phyloP scores from a whole-genome alignment of 148 eudicot genomes.

The Diospyros kaki region DNA sequence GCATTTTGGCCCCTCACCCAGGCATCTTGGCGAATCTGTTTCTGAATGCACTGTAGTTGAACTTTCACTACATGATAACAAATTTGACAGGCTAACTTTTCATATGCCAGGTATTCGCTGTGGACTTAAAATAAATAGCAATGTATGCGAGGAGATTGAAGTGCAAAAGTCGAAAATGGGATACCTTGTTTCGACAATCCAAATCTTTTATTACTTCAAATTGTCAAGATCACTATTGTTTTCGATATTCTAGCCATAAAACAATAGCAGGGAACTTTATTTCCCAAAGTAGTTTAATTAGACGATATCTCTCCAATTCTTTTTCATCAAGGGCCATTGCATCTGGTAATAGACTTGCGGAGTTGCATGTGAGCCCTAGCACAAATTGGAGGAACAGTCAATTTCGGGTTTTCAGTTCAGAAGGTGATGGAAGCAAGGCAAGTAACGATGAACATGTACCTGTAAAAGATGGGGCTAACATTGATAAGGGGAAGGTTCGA shows the following conservation, averaged over 20 bases:
- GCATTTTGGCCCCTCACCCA: not conserved
- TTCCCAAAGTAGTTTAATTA: conserved; percentile 26
- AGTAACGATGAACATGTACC: conserved; percentile 60
- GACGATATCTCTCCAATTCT: conserved; percentile 33
- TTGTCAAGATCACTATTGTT: conserved; percentile 21
- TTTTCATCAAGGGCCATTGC: conserved; percentile 16
- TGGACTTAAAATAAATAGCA: conserved; percentile 30
- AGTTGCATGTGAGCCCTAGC: conserved; percentile 29
- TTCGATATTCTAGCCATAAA: conserved; percentile 23
- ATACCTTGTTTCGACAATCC: conserved; percentile 30
- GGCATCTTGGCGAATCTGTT: not conserved
- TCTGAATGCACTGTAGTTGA: not conserved
- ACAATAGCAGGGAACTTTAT: conserved; percentile 14
- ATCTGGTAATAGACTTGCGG: conserved; percentile 17
- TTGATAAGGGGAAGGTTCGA: conserved; percentile 36
- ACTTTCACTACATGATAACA: not conserved
- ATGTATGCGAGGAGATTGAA: conserved; percentile 70
- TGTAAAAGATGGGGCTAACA: conserved; percentile 33
- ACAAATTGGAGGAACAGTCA: conserved; percentile 25
- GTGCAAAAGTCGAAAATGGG: conserved; percentile 57
- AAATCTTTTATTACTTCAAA: conserved; percentile 36
- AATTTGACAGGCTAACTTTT: not conserved
- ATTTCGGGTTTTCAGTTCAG: conserved; percentile 61
- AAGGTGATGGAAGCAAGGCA: conserved; percentile 84
- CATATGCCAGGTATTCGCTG: conserved; percentile 24